Evolutionary conservation across 495 filamentous ascomycete genomes (phyloP), one percentile per base, ranked within the genome.

Genomic region (Letharia lupina): DNA sequence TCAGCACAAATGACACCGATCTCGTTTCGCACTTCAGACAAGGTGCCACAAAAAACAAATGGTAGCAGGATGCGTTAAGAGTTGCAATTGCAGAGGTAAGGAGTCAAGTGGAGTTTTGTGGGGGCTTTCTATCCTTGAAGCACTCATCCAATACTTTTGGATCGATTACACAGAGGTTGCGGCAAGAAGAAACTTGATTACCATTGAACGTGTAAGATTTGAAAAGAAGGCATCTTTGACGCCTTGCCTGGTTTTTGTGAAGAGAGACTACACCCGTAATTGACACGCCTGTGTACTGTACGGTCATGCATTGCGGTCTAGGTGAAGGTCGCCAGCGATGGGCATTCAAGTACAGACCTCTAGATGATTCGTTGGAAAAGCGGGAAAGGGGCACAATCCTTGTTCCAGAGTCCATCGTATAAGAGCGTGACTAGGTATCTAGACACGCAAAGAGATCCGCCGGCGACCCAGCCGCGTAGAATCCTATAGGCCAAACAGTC

Each of bases 401-500:
- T 33, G 28, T 33, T 35, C 35, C 15, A 20, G 16, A 37, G 16
- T 35, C 15, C 31, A 37, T 57, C 33, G 33, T 57, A 20, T 57
- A 37, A 57, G 54, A 37, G 33, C 54, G 54, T 57, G 54, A 37
- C 54, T 37, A n/a, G n/a, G n/a, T n/a, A 57, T 37, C 33, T 37
- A 37, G 16, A 37, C 31, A 15, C 12, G 28, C 13, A 33, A 20
- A 35, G 10, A 6, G 7, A 4, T 3, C 54, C 7, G 54, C 54
- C 3, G 54, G 16, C 54, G 31, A 56, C 13, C 52, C 52, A 37
- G 28, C 52, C 52, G 54, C 54, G 54, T 37, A 35, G 33, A 57
- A 57, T 57, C 54, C 33, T 57, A 57, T 37, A 37, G 33, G 31
- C 31, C 18, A n/a, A 57, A 57, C 5, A 37, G 16, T 57, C 54